Conservation (phyloP, 2,329 filamentous ascomycete genomes). For the Scytalidium sp. region DNA sequence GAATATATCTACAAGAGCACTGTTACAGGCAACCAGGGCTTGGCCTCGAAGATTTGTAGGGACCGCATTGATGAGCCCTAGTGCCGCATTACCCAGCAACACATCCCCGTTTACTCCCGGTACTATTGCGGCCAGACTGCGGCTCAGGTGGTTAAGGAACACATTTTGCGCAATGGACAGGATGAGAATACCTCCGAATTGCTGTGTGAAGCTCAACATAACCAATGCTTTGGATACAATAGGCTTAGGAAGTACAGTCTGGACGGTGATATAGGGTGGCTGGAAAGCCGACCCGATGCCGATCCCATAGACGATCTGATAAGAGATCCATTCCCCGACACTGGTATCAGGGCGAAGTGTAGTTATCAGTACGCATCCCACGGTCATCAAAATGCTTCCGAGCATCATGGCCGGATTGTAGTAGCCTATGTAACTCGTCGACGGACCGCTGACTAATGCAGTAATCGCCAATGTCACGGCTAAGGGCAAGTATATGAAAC, state of each 20-base stretch:
- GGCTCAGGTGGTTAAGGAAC: conserved; percentile 41
- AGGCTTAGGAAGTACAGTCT: conserved; percentile 43
- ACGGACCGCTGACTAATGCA: neutral
- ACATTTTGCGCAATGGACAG: conserved; percentile 62
- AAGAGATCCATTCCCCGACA: conserved; percentile 31
- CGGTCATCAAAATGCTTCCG: neutral
- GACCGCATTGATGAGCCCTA: neutral
- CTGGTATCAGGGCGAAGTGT: conserved; percentile 30
- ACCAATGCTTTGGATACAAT: conserved; percentile 47
- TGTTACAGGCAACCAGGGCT: neutral
- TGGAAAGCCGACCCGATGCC: conserved; percentile 15
- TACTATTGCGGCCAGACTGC: conserved; percentile 24
- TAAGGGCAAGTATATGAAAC: neutral
- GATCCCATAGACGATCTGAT: conserved; percentile 18
- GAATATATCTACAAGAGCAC: neutral
- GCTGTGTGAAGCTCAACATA: conserved; percentile 56
- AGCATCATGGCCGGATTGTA: neutral
- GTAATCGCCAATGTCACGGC: neutral
- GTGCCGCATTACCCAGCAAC: conserved; percentile 2
- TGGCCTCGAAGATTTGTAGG: neutral
- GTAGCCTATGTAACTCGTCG: neutral
- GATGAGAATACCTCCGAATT: conserved; percentile 60
- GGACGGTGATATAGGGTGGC: conserved; percentile 28
- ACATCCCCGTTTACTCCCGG: conserved; percentile 19
- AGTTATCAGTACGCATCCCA: conserved; percentile 25